Base-by-base conservation (phyloP, 768 basidiomycete genomes). In the Psilocybe azurescens region DNA sequence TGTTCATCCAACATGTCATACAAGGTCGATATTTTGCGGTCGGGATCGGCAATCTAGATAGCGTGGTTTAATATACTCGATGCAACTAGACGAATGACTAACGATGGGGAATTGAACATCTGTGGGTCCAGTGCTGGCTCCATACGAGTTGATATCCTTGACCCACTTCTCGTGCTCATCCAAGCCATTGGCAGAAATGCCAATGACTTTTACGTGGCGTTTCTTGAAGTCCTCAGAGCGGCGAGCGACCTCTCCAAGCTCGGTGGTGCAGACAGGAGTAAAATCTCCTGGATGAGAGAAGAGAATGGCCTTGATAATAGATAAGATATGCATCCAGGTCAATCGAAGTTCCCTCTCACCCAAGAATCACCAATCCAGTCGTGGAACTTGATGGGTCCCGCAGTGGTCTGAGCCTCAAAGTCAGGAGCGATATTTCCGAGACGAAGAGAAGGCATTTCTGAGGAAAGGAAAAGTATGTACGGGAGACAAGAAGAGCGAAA, bases 1-100 rank as follows among this genome's bases (percentile, higher is more conserved):
- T 95, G 93, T 72, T 91, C 85, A 75, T 99, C 97, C 60, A 99
- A 83, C 97, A 98, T 98, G 73, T 97, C 96, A 72, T 97, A 97
- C 59, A 94, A 78, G 46, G 85, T 86, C 8, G 94, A 90, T 51
- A 98, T 84, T 72, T 85, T 90, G 75, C 97, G 85, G 72, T 95
- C 90, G 24, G 85, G 83, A 74, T 99, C 97, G 53, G 94, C 97
- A 68, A 99, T 99, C 93, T 95, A 68, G 16, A 59, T 36, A 16
- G 13, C 41, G 51, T 32, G 29, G 24, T 28, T 36, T 47, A 36
- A 58, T 24, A 36, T 29, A 58, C 9, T 46, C 50, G 53, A 20
- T 18, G 47, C 48, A 60, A 41, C 52, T 53, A 30, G 48, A 50
- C 53, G 39, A 59, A 24, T 9, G 77, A 33, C 88, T 60, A 75